Evolutionary conservation across 805 yeast genomes (phyloP), one percentile per base, ranked within the genome.

Genomic region (Saccharomycopsis microspora): DNA sequence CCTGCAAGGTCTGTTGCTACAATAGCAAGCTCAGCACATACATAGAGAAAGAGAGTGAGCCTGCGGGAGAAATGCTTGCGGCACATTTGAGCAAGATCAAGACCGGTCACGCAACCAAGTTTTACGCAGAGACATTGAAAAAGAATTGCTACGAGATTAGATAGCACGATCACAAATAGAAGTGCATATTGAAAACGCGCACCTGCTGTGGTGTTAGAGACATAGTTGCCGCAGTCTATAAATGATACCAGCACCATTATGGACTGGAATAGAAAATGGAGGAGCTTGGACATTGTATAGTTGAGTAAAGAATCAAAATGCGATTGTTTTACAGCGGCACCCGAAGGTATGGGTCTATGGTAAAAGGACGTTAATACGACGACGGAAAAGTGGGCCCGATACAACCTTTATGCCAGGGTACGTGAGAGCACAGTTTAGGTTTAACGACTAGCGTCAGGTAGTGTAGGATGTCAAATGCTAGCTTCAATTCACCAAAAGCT

Each of bases 1-100:
- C 89, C 97, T 0, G 96, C 96, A 54, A 88, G 71, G 65, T 88
- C 96, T 0, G 97, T 89, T 10, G 95, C 90, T 39, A 88, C 80
- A 50, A 88, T 88, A 5, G 96, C 95, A 49, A 84, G 64, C 58
- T 88, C 96, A 0, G 95, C 90, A 58, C 85, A 73, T n/a, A 80
- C 61, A 64, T 88, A 88, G 4, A 87, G 61, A 3, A 71, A 54
- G 39, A 76, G 54, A 57, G 85, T 85, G 57, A 84, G 61, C 77
- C 82, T 77, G 30, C 63, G 62, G 0, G 94, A 88, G 32, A 88
- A 68, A 58, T 82, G 78, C 49, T 70, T 66, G 39, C 87, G 72
- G 63, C 96, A 88, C 60, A 84, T 85, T 56, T 87, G 83, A 3
- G 96, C 89, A 42, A 89, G 67, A 62, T 88, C 95, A 38, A 85